These are phyloP conservation scores for Penicillium canescens DNA, from an alignment of 495 filamentous ascomycete species.

Conservation along the genomic window DNA sequence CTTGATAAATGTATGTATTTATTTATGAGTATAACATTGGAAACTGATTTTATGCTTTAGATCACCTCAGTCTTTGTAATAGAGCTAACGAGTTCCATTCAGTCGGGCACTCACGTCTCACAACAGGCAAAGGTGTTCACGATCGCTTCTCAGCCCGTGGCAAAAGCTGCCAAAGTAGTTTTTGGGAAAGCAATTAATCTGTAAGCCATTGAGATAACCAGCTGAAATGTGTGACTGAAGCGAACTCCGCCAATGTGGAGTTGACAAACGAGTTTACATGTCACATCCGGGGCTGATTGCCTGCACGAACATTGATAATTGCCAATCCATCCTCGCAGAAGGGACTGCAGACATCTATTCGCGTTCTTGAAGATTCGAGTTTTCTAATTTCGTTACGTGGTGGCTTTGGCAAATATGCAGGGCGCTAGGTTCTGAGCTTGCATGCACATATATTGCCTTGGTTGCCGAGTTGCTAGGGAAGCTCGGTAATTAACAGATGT, in stretches of 20 bases:
- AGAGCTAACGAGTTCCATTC: not conserved
- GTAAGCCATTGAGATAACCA: not conserved
- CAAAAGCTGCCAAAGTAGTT: not conserved
- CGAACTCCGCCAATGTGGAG: not conserved
- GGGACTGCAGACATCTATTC: not conserved
- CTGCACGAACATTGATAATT: not conserved
- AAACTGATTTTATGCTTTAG: not conserved
- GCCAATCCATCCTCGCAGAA: not conserved
- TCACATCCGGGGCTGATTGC: not conserved
- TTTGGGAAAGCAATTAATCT: not conserved
- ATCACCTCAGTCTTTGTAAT: not conserved
- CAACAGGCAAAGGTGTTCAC: not conserved
- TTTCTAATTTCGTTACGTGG: not conserved
- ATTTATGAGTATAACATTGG: too few species aligned
- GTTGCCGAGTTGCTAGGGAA: not conserved
- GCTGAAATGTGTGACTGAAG: not conserved
- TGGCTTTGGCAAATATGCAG: not conserved
- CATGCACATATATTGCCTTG: not conserved
- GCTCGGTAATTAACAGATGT: not conserved
- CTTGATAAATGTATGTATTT: not conserved
- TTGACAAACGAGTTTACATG: not conserved
- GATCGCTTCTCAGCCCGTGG: not conserved
- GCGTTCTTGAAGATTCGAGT: not conserved
- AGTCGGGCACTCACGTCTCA: not conserved
- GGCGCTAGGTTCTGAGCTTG: not conserved